phyloP scores from a whole-genome alignment of 345 rosid species.

The Arabidopsis suecica region DNA sequence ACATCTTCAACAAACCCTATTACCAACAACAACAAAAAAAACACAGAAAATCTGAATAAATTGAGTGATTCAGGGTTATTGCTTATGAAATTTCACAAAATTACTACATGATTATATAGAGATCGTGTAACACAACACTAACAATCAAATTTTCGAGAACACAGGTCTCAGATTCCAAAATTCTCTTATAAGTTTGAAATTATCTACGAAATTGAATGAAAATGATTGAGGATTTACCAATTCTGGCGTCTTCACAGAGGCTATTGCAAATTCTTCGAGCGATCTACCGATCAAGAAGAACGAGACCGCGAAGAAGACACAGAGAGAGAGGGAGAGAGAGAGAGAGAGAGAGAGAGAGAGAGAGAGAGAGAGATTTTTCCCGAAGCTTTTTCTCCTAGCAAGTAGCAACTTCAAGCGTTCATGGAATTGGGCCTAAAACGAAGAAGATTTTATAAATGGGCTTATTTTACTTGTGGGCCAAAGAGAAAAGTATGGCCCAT shows the following conservation, averaged over 20 bases:
- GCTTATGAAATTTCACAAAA: neutral
- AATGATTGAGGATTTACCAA: conserved; percentile 38
- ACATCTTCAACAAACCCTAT: conserved; percentile 48
- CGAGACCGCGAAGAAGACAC: conserved; percentile 21
- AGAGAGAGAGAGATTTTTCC: conserved; percentile 23
- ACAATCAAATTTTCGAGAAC: too few species aligned
- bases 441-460: neutral
- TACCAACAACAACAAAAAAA: too few species aligned
- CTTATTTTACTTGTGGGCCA: neutral
- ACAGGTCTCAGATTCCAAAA: too few species aligned
- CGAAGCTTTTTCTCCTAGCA: conserved; percentile 21
- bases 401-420: conserved; percentile 10
- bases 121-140: neutral
- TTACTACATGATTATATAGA: neutral
- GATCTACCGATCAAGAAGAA: conserved; percentile 37
- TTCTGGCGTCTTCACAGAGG: conserved; percentile 28
- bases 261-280: conserved; percentile 26
- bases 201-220: neutral
- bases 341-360: too few species aligned
- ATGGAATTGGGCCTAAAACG: conserved; percentile 14
- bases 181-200: neutral
- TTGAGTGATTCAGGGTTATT: neutral
- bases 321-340: too few species aligned
- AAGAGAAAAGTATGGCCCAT: neutral
- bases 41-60: neutral